Evolutionary conservation across 345 rosid species (phyloP).

Genomic region (Hibiscus mutabilis): DNA sequence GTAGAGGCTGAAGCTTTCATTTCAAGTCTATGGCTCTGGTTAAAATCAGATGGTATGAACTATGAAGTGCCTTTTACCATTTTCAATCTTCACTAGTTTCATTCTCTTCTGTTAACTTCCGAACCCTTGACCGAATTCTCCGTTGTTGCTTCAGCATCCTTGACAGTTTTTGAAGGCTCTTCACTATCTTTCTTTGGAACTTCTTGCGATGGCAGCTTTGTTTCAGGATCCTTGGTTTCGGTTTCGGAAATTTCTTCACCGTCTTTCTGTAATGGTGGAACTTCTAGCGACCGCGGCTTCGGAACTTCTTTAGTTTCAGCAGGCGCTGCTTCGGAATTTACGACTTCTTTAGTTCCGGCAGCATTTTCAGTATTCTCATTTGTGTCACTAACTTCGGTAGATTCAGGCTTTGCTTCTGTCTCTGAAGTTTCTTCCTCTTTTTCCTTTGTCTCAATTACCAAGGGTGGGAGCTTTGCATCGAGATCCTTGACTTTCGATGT

Average conservation of each 20-base stretch:
- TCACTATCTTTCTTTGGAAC: background rate
- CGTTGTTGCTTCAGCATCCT: background rate
- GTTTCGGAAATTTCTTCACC: background rate
- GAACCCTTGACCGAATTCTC: background rate
- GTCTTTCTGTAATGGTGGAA: background rate
- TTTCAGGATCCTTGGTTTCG: background rate
- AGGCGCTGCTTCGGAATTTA: background rate
- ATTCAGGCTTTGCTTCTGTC: background rate
- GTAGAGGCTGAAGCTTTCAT: background rate
- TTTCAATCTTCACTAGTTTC: background rate
- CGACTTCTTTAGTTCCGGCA: constrained; percentile 16
- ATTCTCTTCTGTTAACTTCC: background rate
- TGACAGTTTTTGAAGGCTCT: background rate
- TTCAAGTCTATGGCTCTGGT: background rate
- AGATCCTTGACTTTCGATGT: constrained; percentile 48
- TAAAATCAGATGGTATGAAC: background rate
- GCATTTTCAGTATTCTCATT: constrained; percentile 2
- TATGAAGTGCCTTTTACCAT: background rate
- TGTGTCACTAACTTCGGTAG: background rate
- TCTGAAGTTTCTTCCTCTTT: constrained; percentile 7
- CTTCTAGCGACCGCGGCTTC: background rate
- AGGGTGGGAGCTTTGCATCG: constrained; percentile 60
- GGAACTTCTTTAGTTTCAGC: background rate
- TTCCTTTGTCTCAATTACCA: constrained; percentile 20
- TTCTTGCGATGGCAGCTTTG: background rate